Evolutionary conservation across 2,329 filamentous ascomycete genomes (phyloP).

Genomic region (Colletotrichum graminicola): DNA sequence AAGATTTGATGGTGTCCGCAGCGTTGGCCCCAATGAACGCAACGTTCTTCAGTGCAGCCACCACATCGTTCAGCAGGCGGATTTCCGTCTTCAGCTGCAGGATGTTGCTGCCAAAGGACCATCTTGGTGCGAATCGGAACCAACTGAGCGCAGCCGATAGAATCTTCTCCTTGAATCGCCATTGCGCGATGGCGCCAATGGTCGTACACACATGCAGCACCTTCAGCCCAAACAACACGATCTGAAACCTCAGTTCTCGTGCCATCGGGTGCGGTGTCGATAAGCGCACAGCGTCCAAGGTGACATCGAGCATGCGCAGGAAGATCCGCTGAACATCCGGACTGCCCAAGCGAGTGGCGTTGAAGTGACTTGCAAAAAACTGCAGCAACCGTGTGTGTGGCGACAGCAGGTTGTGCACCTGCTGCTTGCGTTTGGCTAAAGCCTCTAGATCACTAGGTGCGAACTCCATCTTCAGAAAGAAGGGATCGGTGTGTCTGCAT

Average conservation of each 20-base stretch:
- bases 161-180: slow-evolving; percentile 89
- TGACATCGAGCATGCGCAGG: slow-evolving; percentile 82
- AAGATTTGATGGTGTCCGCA: slow-evolving; percentile 69
- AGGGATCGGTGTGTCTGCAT: slow-evolving; percentile 80
- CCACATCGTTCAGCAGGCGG: slow-evolving; percentile 82
- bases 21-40: slow-evolving; percentile 68
- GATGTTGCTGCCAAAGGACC: slow-evolving; percentile 96
- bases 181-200: slow-evolving; percentile 73
- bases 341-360: slow-evolving; percentile 88
- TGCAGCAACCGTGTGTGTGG: slow-evolving; percentile 89
- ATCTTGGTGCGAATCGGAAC: slow-evolving; percentile 86
- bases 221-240: slow-evolving; percentile 84
- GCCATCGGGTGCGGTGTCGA: slow-evolving; percentile 86
- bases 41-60: slow-evolving; percentile 73
- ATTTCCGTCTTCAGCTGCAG: slow-evolving; percentile 95
- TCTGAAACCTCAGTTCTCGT: slow-evolving; percentile 90
- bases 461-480: slow-evolving; percentile 92
- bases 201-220: slow-evolving; percentile 81
- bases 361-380: slow-evolving; percentile 95
- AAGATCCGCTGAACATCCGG: slow-evolving; percentile 86
- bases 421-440: slow-evolving; percentile 80
- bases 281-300: slow-evolving; percentile 78
- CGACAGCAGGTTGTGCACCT: slow-evolving; percentile 84
- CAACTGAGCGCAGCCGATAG: slow-evolving; percentile 88
- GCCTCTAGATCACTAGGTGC: slow-evolving; percentile 86